Percentiles rank a stretch among this genome's conserved stretches.
phyloP scores from a whole-genome alignment of 352 stramenopile species.

The Phytophthora uliginosa region DNA sequence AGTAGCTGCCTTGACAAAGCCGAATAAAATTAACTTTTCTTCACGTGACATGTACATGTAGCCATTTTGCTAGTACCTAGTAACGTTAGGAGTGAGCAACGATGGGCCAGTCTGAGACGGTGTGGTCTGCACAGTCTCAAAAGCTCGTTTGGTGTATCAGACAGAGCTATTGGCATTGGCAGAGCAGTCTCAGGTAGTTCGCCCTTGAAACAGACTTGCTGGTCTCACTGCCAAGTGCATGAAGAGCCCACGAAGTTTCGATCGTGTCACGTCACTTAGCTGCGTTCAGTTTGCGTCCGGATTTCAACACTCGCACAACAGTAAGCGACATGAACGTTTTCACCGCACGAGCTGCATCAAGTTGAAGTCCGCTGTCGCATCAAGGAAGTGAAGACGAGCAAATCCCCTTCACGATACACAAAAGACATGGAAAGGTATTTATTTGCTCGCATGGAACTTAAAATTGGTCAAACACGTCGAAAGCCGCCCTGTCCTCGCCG shows the following conservation, averaged over 20 bases:
- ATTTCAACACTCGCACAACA: conserved; percentile 14
- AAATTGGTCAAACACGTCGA: conserved; percentile 91
- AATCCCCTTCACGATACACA: not conserved
- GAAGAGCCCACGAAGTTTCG: not conserved
- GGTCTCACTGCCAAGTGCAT: not conserved
- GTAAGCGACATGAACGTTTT: not conserved
- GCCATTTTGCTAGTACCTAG: too few relatives aligned
- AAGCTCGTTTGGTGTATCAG: conserved; percentile 1
- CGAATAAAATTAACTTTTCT: not conserved
- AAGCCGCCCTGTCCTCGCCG: conserved; percentile 85
- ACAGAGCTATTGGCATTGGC: not conserved
- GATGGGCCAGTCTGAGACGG: not conserved
- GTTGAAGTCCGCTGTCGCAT: not conserved
- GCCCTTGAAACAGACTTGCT: conserved; percentile 11
- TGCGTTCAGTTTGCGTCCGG: conserved; percentile 23
- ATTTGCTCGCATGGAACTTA: conserved; percentile 55
- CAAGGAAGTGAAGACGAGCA: conserved; percentile 2
- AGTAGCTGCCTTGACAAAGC: conserved; percentile 23
- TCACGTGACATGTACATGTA: not conserved
- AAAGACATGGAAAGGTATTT: conserved; percentile 36
- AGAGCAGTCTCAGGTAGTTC: not conserved
- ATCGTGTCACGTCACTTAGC: conserved; percentile 2
- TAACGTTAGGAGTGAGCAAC: too few relatives aligned
- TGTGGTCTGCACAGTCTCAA: not conserved
- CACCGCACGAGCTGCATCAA: not conserved